Base-by-base conservation (phyloP, 2,329 filamentous ascomycete species). In the Neoascochyta sp. region DNA sequence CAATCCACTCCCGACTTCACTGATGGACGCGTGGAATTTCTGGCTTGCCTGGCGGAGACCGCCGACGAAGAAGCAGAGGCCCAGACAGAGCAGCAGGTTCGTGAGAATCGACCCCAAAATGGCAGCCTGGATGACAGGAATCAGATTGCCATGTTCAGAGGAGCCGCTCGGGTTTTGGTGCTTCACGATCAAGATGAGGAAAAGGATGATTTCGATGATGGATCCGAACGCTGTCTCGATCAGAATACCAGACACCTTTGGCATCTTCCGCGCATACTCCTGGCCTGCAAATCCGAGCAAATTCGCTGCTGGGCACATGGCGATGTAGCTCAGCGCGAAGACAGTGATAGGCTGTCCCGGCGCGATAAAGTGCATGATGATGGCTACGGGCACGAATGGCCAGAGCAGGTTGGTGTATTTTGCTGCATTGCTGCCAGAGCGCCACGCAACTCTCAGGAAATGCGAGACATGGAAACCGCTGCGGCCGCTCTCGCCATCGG, bases 71-170 rank as follows among this genome's bases (percentile, higher is more conserved):
- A 94, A 93, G 57, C 86, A 92, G 25, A 82, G 54, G 0, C 87
- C 87, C 12, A 93, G 65, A 45, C 86, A 92, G 1, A 93, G 70
- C 17, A 92, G 65, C 65, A 90, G 75, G 13, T 87, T 93, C 6
- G 86, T 85, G 21, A 93, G 61, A 23, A 93, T 83, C 0, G 84
- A 89, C 10, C 86, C 86, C 0, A 92, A 66, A 32, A 93, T 88
- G n/a, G 86, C 86, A 25, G 84, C 84, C 57, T 86, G 79, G 44
- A 92, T 86, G 44, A 92, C 83, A n/a, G 74, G 70, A 39, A 81
- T 51, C 8, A 55, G 36, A 13, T 57, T 55, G 10, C 53, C 53
- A 22, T 60, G 54, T 27, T 60, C 57, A 13, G 53, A 59, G 9
- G 62, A 64, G 6, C 63, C 58, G n/a, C 60, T 44, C 17, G 80